A percentile compares a stretch with the other conserved stretches of the same genome.
Evolutionary conservation across 495 filamentous ascomycete species (phyloP).

Genomic region (Stereocaulon alpinum): DNA sequence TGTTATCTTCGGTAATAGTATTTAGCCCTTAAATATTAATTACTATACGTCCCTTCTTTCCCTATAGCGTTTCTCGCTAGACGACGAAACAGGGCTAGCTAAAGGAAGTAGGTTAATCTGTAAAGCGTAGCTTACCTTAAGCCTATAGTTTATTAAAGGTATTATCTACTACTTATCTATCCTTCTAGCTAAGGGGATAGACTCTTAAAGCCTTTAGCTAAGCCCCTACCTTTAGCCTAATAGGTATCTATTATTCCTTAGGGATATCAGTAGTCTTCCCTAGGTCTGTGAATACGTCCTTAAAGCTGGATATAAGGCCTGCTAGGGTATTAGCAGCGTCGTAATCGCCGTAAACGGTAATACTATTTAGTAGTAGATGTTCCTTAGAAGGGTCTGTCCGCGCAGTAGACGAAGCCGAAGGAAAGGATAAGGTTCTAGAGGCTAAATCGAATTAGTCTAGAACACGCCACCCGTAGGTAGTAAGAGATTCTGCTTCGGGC

Average conservation of each 20-base stretch:
- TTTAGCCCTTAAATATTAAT: too few relatives aligned
- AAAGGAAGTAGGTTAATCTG: background rate
- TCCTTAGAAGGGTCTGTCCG: background rate
- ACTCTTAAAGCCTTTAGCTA: too few relatives aligned
- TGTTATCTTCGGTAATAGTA: too few relatives aligned
- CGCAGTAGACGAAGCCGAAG: background rate
- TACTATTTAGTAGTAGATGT: slow-evolving; percentile 1
- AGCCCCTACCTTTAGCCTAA: background rate
- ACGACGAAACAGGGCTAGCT: background rate
- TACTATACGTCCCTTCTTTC: too few relatives aligned
- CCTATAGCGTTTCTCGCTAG: too few relatives aligned
- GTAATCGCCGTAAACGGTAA: slow-evolving; percentile 1
- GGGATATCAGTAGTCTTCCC: background rate
- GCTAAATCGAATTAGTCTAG: background rate
- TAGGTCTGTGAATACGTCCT: background rate
- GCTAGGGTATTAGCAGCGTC: background rate
- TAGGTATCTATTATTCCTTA: slow-evolving; percentile 6
- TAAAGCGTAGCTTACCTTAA: background rate
- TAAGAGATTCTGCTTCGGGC: background rate
- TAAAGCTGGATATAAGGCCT: background rate
- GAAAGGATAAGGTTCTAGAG: background rate
- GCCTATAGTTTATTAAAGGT: slow-evolving; percentile 20
- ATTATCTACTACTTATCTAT: slow-evolving; percentile 17
- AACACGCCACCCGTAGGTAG: background rate
- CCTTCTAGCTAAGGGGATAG: background rate